A percentile compares a stretch with the other conserved stretches of the same genome.
These are phyloP conservation scores for Mortierella sp. DNA, from an alignment of 371 early-diverging fungal genomes.

Conservation along the genomic window DNA sequence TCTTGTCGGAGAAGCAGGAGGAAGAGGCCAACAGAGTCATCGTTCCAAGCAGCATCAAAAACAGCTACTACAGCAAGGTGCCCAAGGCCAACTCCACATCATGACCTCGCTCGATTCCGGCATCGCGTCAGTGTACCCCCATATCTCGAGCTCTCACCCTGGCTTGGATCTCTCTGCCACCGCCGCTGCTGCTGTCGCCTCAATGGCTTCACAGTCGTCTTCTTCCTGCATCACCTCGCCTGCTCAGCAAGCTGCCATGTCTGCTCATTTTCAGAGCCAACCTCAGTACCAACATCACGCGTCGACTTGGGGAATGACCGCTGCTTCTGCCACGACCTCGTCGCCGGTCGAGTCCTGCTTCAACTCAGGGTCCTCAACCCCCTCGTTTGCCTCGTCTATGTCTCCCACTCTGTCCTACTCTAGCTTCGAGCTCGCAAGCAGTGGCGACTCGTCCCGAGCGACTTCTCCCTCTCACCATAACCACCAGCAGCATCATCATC, in stretches of 20 bases:
- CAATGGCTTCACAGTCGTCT: neutral
- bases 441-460: constrained; percentile 41
- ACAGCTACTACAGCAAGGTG: neutral
- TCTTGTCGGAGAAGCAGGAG: neutral
- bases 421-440: constrained; percentile 13
- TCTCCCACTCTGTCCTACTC: constrained; percentile 37
- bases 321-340: neutral
- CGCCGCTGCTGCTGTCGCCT: neutral
- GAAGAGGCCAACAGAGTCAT: neutral
- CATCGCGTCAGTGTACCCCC: constrained; percentile 14
- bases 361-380: constrained; percentile 42
- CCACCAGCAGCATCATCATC: neutral
- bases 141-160: neutral
- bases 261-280: neutral
- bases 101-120: constrained; percentile 38
- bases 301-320: constrained; percentile 14
- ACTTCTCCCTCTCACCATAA: constrained; percentile 29
- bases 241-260: neutral
- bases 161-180: neutral
- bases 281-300: neutral
- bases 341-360: constrained; percentile 38
- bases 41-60: neutral
- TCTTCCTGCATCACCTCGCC: constrained; percentile 7
- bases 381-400: constrained; percentile 37
- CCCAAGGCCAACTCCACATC: constrained; percentile 18